phyloP scores from a whole-genome alignment of 2,329 filamentous ascomycete genomes.

The Aspergillus clavatus region DNA sequence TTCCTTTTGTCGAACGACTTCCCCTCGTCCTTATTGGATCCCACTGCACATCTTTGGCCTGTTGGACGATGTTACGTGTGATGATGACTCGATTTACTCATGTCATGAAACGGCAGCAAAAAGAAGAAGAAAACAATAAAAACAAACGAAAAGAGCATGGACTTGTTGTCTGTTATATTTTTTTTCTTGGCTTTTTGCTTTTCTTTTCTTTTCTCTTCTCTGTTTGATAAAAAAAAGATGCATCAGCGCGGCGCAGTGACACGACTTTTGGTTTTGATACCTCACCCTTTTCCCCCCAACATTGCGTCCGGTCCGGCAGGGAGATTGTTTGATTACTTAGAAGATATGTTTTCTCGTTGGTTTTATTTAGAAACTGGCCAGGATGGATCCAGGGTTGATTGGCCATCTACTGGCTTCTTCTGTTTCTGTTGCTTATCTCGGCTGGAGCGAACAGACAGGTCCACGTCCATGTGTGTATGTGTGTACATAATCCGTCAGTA shows the following conservation, averaged over 20 bases:
- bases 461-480: slow-evolving; percentile 9
- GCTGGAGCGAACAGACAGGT: neutral
- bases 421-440: neutral
- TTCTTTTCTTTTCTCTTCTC: too few relatives aligned
- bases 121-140: slow-evolving; percentile 6
- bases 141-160: slow-evolving; percentile 8
- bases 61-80: slow-evolving; percentile 7
- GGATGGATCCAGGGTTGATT: neutral
- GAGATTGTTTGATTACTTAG: slow-evolving; percentile 9
- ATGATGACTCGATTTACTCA: slow-evolving; percentile 13
- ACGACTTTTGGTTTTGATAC: slow-evolving; percentile 1
- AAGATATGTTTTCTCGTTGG: slow-evolving; percentile 2
- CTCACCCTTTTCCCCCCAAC: neutral
- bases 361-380: too few relatives aligned
- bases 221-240: too few relatives aligned
- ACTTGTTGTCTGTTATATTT: neutral
- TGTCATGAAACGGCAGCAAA: slow-evolving; percentile 10
- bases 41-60: neutral
- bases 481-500: slow-evolving; percentile 9
- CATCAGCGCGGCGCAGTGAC: slow-evolving; percentile 15
- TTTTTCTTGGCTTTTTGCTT: slow-evolving; percentile 1
- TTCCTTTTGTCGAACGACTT: slow-evolving; percentile 5
- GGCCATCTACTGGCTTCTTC: neutral
- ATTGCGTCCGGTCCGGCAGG: slow-evolving; percentile 3
- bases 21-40: slow-evolving; percentile 1